Evolutionary conservation across 176 grass and related monocot species (phyloP).

Genomic region (Oryza australiensis): DNA sequence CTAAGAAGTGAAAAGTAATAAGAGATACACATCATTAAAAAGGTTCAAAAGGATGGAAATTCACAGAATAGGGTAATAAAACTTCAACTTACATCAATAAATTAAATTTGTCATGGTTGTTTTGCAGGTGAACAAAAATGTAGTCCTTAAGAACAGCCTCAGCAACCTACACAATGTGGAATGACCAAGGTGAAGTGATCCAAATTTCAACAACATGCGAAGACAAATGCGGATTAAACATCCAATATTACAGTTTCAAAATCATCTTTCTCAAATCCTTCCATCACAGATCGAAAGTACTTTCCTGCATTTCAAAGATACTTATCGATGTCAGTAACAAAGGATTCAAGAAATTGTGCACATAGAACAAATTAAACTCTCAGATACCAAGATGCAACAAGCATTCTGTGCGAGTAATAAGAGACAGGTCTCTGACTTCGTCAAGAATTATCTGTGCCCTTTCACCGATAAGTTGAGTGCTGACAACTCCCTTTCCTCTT

Average conservation of each 20-base stretch:
- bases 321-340: slow-evolving; percentile 16
- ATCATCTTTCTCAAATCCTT: slow-evolving; percentile 78
- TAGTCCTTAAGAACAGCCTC: slow-evolving; percentile 86
- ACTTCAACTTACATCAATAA: slow-evolving; percentile 73
- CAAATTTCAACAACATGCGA: slow-evolving; percentile 37
- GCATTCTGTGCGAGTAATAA: slow-evolving; percentile 77
- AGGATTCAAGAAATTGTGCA: slow-evolving; percentile 30
- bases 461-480: slow-evolving; percentile 90
- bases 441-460: slow-evolving; percentile 96
- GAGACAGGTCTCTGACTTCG: slow-evolving; percentile 71
- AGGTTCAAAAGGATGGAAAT: slow-evolving; percentile 6
- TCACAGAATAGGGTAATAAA: slow-evolving; percentile 29
- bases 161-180: slow-evolving; percentile 71
- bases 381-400: slow-evolving; percentile 86
- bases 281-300: slow-evolving; percentile 83
- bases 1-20: slow-evolving; percentile 47
- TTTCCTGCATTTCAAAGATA: slow-evolving; percentile 64
- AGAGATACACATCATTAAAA: slow-evolving; percentile 37
- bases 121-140: slow-evolving; percentile 76
- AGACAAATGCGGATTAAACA: slow-evolving; percentile 38
- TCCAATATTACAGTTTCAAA: slow-evolving; percentile 62
- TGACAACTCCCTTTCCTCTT: slow-evolving; percentile 81
- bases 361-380: slow-evolving; percentile 29
- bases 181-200: slow-evolving; percentile 26
- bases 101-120: slow-evolving; percentile 88